These are phyloP conservation scores for Arthrobotrys entomopaga DNA, from an alignment of 2,329 filamentous ascomycete species.

Conservation along the genomic window DNA sequence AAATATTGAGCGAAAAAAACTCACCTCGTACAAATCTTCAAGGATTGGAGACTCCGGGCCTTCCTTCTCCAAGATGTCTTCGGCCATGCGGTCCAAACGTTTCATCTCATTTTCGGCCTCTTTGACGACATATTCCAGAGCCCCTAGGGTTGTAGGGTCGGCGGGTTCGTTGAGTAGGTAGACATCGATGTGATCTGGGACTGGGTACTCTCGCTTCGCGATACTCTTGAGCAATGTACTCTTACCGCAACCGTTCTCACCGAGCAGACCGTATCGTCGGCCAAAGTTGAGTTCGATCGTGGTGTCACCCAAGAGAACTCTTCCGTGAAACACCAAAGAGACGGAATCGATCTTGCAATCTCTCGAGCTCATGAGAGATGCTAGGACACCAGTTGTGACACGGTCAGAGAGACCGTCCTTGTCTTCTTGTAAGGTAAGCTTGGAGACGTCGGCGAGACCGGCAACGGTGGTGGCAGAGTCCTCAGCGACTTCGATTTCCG, in stretches of 20 bases:
- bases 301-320: slow-evolving; percentile 92
- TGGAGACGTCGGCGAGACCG: slow-evolving; percentile 83
- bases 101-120: slow-evolving; percentile 95
- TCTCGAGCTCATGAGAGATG: slow-evolving; percentile 83
- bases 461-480: slow-evolving; percentile 72
- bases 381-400: slow-evolving; percentile 95
- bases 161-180: slow-evolving; percentile 98
- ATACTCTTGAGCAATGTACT: slow-evolving; percentile 97
- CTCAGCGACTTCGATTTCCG: slow-evolving; percentile 72
- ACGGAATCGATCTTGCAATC: slow-evolving; percentile 97
- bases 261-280: slow-evolving; percentile 90
- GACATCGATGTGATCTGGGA: slow-evolving; percentile 96
- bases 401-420: slow-evolving; percentile 95
- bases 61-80: slow-evolving; percentile 88
- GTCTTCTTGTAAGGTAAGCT: slow-evolving; percentile 91
- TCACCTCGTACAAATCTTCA: slow-evolving; percentile 93
- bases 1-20: slow-evolving; percentile 60
- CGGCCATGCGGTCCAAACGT: slow-evolving; percentile 85
- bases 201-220: slow-evolving; percentile 89
- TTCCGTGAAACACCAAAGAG: slow-evolving; percentile 96
- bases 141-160: slow-evolving; percentile 85
- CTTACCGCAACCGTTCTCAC: slow-evolving; percentile 99
- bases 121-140: slow-evolving; percentile 94
- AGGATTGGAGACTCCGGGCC: slow-evolving; percentile 90
- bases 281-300: slow-evolving; percentile 92